A percentile compares a stretch with the other conserved stretches of the same genome.
Conservation (phyloP, 2,329 filamentous ascomycete species). For the Phoma sp. region DNA sequence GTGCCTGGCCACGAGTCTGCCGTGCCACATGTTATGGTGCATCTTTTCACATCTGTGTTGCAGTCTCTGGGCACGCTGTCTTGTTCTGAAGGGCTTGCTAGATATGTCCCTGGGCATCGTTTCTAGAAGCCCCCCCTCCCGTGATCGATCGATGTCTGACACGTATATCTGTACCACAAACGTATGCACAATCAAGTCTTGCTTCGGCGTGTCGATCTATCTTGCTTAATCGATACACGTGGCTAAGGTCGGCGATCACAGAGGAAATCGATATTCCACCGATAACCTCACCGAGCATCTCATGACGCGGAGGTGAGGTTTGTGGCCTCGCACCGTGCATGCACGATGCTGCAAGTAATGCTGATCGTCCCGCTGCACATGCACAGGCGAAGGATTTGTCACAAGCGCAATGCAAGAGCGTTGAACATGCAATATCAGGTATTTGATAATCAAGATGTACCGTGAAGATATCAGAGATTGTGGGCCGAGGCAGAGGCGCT, state of each 20-base stretch:
- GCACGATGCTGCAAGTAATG: conserved; percentile 20
- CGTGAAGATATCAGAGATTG: conserved; percentile 1
- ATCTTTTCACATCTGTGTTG: conserved; percentile 6
- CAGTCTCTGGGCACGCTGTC: background rate
- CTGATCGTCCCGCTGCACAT: conserved; percentile 32
- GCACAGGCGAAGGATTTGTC: conserved; percentile 18
- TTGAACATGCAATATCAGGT: conserved; percentile 10
- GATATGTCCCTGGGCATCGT: conserved; percentile 4
- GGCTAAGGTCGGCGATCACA: conserved; percentile 9
- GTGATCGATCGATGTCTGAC: background rate
- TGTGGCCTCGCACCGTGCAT: conserved; percentile 18
- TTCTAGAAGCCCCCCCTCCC: conserved; percentile 8
- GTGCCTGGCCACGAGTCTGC: conserved; percentile 1
- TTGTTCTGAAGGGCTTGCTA: background rate
- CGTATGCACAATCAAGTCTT: conserved; percentile 8
- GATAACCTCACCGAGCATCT: background rate
- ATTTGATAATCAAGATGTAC: conserved; percentile 7
- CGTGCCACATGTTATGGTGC: conserved; percentile 1
- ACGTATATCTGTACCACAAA: conserved; percentile 4
- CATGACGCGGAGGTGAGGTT: background rate
- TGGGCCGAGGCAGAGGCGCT: conserved; percentile 1
- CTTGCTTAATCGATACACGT: background rate
- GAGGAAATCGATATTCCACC: conserved; percentile 3
- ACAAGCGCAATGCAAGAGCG: conserved; percentile 14
- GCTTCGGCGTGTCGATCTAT: background rate